Evolutionary conservation across 257 asterid species (phyloP).

Genomic region (Scutellaria galericulata): DNA sequence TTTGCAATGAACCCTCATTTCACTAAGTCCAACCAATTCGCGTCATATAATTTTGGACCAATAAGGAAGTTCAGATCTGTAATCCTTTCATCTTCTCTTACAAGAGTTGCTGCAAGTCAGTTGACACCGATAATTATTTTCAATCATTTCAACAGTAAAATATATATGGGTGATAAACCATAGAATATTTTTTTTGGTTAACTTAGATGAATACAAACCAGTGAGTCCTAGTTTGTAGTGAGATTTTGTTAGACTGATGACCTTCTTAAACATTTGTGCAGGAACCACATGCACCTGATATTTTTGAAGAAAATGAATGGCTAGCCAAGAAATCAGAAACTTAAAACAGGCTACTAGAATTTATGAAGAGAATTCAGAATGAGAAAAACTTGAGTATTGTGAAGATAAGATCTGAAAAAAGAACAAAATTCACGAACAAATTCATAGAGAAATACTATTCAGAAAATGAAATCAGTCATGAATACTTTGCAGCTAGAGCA

Average conservation of each 20-base stretch:
- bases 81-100: slow-evolving; percentile 96
- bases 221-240: slow-evolving; percentile 98
- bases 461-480: too few relatives aligned
- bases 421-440: too few relatives aligned
- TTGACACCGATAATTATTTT: slow-evolving; percentile 25
- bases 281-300: slow-evolving; percentile 97
- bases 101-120: slow-evolving; percentile 92
- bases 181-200: background rate
- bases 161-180: slow-evolving; percentile 16
- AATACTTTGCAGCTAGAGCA: too few relatives aligned
- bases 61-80: slow-evolving; percentile 96
- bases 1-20: slow-evolving; percentile 98
- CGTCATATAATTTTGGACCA: slow-evolving; percentile 99
- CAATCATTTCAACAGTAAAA: slow-evolving; percentile 10
- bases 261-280: slow-evolving; percentile 98
- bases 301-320: slow-evolving; percentile 23
- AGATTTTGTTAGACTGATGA: slow-evolving; percentile 90
- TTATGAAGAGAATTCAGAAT: too few relatives aligned
- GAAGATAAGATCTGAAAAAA: too few relatives aligned
- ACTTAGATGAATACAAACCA: slow-evolving; percentile 51
- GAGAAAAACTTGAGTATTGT: too few relatives aligned
- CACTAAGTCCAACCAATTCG: slow-evolving; percentile 98
- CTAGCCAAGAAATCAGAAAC: too few relatives aligned
- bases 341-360: too few relatives aligned
- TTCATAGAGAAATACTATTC: too few relatives aligned